Percentiles rank a stretch among this genome's conserved stretches.
Conservation (phyloP, 768 basidiomycete genomes). For the Cystofilobasidium bisporidii region DNA sequence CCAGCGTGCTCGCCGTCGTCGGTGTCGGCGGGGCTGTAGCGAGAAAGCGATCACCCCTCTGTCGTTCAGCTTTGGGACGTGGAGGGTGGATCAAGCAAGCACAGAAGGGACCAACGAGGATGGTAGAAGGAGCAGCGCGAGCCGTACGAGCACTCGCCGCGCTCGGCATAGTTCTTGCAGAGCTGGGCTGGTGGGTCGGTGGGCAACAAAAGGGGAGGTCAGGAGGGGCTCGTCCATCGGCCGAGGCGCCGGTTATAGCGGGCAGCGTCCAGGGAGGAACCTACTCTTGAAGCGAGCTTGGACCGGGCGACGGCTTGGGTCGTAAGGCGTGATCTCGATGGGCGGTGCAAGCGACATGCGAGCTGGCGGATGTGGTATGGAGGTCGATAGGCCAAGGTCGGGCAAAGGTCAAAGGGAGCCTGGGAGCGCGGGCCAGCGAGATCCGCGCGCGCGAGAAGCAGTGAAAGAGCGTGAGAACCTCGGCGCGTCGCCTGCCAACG, state of each 20-base stretch:
- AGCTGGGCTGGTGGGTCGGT: background rate
- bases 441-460: no score
- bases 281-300: background rate
- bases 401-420: background rate
- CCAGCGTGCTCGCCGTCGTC: constrained; percentile 2
- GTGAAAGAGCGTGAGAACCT: no score
- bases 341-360: background rate
- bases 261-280: background rate
- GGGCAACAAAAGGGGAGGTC: no score
- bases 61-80: no score
- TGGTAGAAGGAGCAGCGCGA: background rate
- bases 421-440: no score
- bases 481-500: no score
- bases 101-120: background rate
- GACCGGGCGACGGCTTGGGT: background rate
- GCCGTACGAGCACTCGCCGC: background rate
- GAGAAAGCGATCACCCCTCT: background rate
- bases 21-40: constrained; percentile 12
- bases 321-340: no score
- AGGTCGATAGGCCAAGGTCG: background rate
- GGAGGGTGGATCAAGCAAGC: no score
- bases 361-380: background rate
- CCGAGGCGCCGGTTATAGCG: background rate
- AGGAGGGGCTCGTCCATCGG: background rate
- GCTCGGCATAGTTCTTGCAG: background rate